A percentile compares a stretch with the other conserved stretches of the same genome.
Evolutionary conservation across 805 yeast genomes (phyloP).

Genomic region (Priceomyces medius): DNA sequence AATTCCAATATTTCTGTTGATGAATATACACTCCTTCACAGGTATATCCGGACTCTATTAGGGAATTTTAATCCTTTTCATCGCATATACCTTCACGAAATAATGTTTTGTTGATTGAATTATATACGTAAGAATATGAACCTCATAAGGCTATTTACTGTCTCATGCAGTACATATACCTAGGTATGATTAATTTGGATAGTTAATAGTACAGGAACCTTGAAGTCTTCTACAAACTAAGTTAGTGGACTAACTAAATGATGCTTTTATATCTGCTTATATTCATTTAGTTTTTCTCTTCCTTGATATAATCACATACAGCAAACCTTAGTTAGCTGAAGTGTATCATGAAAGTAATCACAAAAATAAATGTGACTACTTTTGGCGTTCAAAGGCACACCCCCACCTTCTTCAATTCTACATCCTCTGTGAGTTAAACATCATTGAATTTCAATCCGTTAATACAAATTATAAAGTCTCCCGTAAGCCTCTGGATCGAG

Average conservation of each 20-base stretch:
- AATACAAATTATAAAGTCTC: too few species aligned
- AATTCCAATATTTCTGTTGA: constrained; percentile 16
- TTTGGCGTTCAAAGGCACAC: too few species aligned
- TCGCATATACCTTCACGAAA: constrained; percentile 17
- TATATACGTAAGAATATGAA: constrained; percentile 17
- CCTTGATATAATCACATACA: too few species aligned
- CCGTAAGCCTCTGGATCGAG: too few species aligned
- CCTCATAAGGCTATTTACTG: constrained; percentile 17
- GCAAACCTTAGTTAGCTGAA: too few species aligned
- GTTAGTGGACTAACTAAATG: constrained; percentile 13
- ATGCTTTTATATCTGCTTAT: constrained; percentile 17
- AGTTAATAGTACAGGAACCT: constrained; percentile 16
- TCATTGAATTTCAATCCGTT: too few species aligned
- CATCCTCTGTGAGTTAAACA: too few species aligned
- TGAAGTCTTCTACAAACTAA: constrained; percentile 15
- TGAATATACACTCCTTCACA: constrained; percentile 16
- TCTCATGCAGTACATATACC: constrained; percentile 17
- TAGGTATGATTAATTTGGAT: constrained; percentile 18
- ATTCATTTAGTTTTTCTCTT: constrained; percentile 17
- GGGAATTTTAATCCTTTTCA: constrained; percentile 15
- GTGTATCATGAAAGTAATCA: too few species aligned
- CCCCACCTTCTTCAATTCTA: too few species aligned
- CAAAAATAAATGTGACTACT: too few species aligned
- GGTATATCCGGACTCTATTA: constrained; percentile 18
- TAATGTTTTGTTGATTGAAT: constrained; percentile 15